Base-by-base conservation (phyloP, 306 rosid genomes). In the Sicyos baderoa region DNA sequence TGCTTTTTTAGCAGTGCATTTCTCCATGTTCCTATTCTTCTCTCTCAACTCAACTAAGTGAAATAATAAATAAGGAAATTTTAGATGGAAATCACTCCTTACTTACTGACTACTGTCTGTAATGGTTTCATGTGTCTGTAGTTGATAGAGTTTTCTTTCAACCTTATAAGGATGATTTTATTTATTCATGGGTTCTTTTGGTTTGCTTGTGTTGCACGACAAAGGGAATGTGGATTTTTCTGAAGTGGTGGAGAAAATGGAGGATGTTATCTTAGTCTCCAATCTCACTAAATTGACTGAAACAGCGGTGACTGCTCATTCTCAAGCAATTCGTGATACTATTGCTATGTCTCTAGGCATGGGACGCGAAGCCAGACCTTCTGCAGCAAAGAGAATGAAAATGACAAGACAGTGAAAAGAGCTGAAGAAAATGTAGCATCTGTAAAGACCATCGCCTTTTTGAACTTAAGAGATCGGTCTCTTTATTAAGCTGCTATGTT, bases 141-240 rank as follows among this genome's bases (percentile, higher is more conserved):
- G 40, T 35, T 35, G 40, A 35, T 35, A 35, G 5, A 35, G 4
- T 35, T 35, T 35, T 35, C 40, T 35, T 35, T 3, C 40, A 35
- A 35, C 4, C 40, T 6, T 35, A 35, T 35, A 35, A 35, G 40
- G 40, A 35, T 3, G 40, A 35, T 29, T 29, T 29, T n/a, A n/a
- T n/a, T n/a, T 45, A 44, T 42, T 44, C 10, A 12, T n/a, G 16
- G 35, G 17, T 63, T 40, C 25, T 40, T 56, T 75, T 73, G 70
- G 65, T n/a, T 70, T 35, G 74, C 18, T 53, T 72, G 75, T 79
- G 82, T 40, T 89, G 97, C 83, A 60, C 59, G 88, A 89, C 82
- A 82, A 72, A 45, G 83, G 86, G 73, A 74, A 25, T 44, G 63
- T 14, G 19, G 72, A 50, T 44, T 71, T 79, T 52, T 14, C 77